A percentile compares a stretch with the other conserved stretches of the same genome.
These are phyloP conservation scores for peach (Prunus persica) DNA, from an alignment of 306 rosid species.

Conservation along the genomic window DNA sequence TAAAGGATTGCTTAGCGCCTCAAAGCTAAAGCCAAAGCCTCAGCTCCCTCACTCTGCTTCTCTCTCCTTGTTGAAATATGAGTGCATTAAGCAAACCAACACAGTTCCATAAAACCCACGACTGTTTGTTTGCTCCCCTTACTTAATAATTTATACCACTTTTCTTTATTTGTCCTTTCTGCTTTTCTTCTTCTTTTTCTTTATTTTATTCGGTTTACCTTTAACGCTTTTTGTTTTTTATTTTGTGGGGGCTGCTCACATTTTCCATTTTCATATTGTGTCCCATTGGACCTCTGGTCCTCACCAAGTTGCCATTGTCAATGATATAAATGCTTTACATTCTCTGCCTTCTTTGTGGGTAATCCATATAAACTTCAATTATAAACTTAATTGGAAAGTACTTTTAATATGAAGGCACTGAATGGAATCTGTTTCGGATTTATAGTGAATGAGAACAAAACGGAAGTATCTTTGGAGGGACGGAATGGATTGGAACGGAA, in stretches of 20 bases:
- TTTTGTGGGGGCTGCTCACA: neutral
- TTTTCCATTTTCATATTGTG: neutral
- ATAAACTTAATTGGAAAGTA: neutral
- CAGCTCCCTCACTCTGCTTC: neutral
- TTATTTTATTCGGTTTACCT: conserved; percentile 29
- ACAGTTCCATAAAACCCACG: neutral
- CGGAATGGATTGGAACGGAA: neutral
- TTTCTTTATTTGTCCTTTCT: neutral
- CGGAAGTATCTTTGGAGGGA: neutral
- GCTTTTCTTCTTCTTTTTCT: neutral
- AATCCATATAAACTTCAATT: neutral
- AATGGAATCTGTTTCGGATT: neutral
- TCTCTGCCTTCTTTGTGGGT: neutral
- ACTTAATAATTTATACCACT: neutral
- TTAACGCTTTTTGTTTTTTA: neutral
- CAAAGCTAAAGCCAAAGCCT: neutral
- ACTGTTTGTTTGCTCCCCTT: neutral
- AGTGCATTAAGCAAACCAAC: conserved; percentile 37
- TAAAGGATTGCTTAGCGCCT: neutral
- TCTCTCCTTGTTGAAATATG: neutral
- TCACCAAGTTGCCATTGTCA: neutral
- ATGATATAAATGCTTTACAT: neutral
- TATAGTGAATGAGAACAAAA: conserved; percentile 1
- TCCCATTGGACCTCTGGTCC: too few relatives aligned
- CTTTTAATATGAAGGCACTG: neutral